Percentiles rank a stretch among this genome's conserved stretches.
phyloP scores from a whole-genome alignment of 2,329 filamentous ascomycete genomes.

The Tolypocladium tropicale region DNA sequence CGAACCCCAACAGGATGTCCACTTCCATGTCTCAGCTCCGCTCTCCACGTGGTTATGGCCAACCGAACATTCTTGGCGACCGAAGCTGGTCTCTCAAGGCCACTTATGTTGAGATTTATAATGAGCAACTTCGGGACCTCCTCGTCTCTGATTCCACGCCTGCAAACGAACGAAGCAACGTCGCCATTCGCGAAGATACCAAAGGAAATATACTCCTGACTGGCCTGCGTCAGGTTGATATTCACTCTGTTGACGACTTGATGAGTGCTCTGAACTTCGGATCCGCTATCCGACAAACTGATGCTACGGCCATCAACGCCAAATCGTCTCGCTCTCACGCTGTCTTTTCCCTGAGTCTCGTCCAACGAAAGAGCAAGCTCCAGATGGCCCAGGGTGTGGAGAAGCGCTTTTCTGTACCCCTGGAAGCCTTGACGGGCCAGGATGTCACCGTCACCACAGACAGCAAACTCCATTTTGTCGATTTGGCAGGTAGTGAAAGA shows the following conservation, averaged over 20 bases:
- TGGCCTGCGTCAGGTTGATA: conserved; percentile 75
- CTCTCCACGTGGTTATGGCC: conserved; percentile 61
- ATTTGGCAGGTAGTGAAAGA: conserved; percentile 91
- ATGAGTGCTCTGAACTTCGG: conserved; percentile 85
- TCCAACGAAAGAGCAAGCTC: conserved; percentile 65
- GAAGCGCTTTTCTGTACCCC: conserved; percentile 77
- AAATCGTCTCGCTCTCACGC: conserved; percentile 96
- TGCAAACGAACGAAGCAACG: conserved; percentile 58
- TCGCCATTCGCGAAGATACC: conserved; percentile 88
- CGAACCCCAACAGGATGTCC: conserved; percentile 38
- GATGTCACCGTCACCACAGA: conserved; percentile 74
- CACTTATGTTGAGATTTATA: conserved; percentile 96
- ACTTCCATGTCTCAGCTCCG: conserved; percentile 65
- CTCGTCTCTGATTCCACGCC: conserved; percentile 68
- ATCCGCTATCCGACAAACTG: conserved; percentile 89
- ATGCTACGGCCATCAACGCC: conserved; percentile 93
- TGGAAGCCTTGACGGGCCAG: conserved; percentile 62
- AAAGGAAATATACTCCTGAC: conserved; percentile 93
- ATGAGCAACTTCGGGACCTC: conserved; percentile 87
- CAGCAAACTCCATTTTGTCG: conserved; percentile 97
- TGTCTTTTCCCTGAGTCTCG: conserved; percentile 88
- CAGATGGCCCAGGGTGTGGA: conserved; percentile 49
- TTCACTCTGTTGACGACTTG: conserved; percentile 87
- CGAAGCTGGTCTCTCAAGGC: conserved; percentile 87
- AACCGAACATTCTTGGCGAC: conserved; percentile 42